Percentiles rank a stretch among this genome's conserved stretches.
phyloP scores from a whole-genome alignment of 202 grass and related monocot species.

The Schoenoplectus triqueter region DNA sequence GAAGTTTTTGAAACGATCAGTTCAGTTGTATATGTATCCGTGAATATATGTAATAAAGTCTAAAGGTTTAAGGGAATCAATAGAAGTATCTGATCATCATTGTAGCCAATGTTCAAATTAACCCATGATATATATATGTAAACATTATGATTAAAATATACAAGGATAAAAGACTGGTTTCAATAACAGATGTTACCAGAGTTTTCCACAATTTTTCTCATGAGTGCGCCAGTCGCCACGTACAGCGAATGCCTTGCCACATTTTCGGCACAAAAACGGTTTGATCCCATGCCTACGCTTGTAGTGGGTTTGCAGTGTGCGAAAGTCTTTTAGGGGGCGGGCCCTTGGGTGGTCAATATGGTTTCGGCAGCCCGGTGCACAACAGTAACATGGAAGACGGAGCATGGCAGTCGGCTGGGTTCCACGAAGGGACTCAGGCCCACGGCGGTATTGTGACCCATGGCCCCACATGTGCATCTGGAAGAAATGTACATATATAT shows the following conservation, averaged over 20 bases:
- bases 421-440: constrained; percentile 46
- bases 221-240: constrained; percentile 59
- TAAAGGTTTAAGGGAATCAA: neutral
- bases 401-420: constrained; percentile 56
- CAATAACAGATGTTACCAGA: constrained; percentile 32
- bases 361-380: constrained; percentile 51
- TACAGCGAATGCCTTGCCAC: constrained; percentile 50
- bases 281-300: constrained; percentile 46
- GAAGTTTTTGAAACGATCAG: too few species aligned
- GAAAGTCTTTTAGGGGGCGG: constrained; percentile 53
- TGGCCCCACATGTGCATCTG: constrained; percentile 64
- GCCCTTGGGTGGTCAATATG: constrained; percentile 56
- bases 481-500: neutral
- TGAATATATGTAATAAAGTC: too few species aligned
- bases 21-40: too few species aligned
- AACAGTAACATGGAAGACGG: constrained; percentile 55
- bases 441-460: constrained; percentile 51
- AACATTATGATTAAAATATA: neutral
- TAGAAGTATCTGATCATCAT: too few species aligned
- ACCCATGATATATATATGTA: too few species aligned
- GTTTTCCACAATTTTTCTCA: constrained; percentile 57
- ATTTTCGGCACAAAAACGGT: constrained; percentile 49
- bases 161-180: neutral
- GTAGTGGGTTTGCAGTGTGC: constrained; percentile 54
- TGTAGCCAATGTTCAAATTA: too few species aligned